Conservation (phyloP, 257 asterid species). For the Nicotiana paniculata region DNA sequence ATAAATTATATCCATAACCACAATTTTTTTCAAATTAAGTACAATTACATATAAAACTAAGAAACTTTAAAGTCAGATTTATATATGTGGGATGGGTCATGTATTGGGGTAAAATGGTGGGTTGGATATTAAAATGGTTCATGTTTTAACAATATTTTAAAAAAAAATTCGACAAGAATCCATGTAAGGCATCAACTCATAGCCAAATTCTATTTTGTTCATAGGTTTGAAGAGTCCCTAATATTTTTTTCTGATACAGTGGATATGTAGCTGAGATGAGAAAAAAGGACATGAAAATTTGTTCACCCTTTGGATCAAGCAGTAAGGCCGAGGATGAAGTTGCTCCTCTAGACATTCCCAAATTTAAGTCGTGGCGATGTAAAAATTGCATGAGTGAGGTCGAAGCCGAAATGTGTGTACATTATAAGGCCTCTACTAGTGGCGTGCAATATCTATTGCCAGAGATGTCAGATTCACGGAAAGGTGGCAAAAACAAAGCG, state of each 20-base stretch:
- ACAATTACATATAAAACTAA: too few species aligned
- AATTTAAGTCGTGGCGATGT: conserved; percentile 53
- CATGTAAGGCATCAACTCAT: too few species aligned
- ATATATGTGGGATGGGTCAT: too few species aligned
- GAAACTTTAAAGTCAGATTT: too few species aligned
- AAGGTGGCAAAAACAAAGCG: background rate
- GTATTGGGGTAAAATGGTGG: too few species aligned
- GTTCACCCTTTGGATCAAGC: conserved; percentile 38
- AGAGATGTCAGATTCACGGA: background rate
- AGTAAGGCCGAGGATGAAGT: conserved; percentile 24
- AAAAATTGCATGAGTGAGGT: conserved; percentile 25
- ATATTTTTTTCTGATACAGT: conserved; percentile 30
- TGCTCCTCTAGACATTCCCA: conserved; percentile 41
- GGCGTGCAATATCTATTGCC: background rate
- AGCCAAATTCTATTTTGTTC: too few species aligned
- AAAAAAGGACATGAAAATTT: conserved; percentile 31
- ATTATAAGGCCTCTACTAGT: background rate
- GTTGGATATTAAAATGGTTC: too few species aligned
- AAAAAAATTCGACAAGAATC: too few species aligned
- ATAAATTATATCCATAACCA: too few species aligned
- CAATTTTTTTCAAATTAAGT: too few species aligned
- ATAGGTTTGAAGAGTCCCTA: background rate
- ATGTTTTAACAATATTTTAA: too few species aligned
- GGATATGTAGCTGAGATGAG: conserved; percentile 60
- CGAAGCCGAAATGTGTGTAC: background rate